Conservation (phyloP, 371 early-diverging fungal species). For the Catenaria anguillulae region DNA sequence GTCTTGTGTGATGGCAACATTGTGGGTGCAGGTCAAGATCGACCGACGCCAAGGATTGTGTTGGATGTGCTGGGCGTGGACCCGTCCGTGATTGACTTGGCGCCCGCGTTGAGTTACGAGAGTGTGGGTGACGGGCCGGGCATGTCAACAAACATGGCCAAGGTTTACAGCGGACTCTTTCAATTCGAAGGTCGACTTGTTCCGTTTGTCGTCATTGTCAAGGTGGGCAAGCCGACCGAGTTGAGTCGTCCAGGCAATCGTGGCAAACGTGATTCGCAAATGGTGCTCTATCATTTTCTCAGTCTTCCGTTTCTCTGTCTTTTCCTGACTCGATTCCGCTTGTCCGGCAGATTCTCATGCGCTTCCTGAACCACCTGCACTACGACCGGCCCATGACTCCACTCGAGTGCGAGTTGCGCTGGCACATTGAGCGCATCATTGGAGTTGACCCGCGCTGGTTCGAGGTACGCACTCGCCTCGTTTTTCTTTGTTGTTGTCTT, state of each 20-base stretch:
- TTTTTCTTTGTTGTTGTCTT: too few relatives aligned
- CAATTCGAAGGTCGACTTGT: conserved; percentile 74
- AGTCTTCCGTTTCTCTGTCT: conserved; percentile 85
- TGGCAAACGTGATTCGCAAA: conserved; percentile 99
- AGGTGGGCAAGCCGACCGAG: conserved; percentile 72
- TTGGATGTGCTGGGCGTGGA: conserved; percentile 84
- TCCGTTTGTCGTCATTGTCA: conserved; percentile 88
- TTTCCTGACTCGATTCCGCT: conserved; percentile 62
- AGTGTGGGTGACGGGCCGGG: conserved; percentile 80
- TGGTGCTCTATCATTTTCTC: conserved; percentile 97
- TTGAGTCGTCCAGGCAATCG: conserved; percentile 83
- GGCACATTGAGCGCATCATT: conserved; percentile 73
- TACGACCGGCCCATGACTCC: conserved; percentile 69
- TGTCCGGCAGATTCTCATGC: too few relatives aligned
- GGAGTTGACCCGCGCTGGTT: conserved; percentile 64
- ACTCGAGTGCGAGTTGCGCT: conserved; percentile 76
- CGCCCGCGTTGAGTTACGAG: conserved; percentile 62
- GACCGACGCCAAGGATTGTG: conserved; percentile 93
- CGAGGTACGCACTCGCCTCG: too few relatives aligned
- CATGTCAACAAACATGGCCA: conserved; percentile 80
- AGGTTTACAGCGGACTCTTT: conserved; percentile 95
- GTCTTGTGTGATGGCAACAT: conserved; percentile 29
- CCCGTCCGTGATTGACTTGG: conserved; percentile 42
- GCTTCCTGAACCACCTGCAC: conserved; percentile 94
- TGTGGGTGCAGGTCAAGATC: conserved; percentile 75